Evolutionary conservation across 2,329 filamentous ascomycete species (phyloP).

Genomic region (Aspergillus candidus): DNA sequence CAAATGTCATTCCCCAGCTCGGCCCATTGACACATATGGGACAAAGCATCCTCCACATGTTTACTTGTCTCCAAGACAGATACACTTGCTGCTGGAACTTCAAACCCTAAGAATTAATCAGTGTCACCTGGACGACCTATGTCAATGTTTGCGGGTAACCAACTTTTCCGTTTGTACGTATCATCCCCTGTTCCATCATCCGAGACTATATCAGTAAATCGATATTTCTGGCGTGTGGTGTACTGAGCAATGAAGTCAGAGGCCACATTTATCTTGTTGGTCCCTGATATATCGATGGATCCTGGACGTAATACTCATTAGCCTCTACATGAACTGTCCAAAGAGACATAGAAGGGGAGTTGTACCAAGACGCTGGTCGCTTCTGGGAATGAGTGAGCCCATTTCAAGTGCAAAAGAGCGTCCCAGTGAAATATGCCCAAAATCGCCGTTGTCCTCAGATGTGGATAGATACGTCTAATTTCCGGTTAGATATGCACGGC

Average conservation of each 20-base stretch:
- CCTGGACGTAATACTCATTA: constrained; percentile 19
- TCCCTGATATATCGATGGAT: constrained; percentile 69
- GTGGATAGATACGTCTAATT: constrained; percentile 84
- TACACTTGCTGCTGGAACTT: constrained; percentile 6
- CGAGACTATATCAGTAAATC: constrained; percentile 67
- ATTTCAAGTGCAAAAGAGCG: constrained; percentile 92
- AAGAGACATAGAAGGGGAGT: background rate
- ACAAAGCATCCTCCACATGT: constrained; percentile 54
- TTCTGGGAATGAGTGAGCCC: constrained; percentile 76
- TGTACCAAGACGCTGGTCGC: constrained; percentile 70
- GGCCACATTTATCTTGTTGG: constrained; percentile 76
- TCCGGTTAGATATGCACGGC: constrained; percentile 1
- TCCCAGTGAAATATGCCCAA: constrained; percentile 86
- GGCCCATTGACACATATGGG: constrained; percentile 66
- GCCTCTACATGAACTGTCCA: no score
- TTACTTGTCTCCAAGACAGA: constrained; percentile 27
- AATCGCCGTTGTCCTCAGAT: constrained; percentile 83
- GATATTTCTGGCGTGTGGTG: constrained; percentile 91
- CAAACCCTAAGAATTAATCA: constrained; percentile 3
- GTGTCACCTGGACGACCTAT: constrained; percentile 5
- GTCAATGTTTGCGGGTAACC: constrained; percentile 1
- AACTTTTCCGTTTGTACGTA: constrained; percentile 11
- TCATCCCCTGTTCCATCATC: constrained; percentile 8
- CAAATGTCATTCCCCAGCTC: constrained; percentile 63
- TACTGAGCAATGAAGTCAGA: constrained; percentile 97